These are phyloP conservation scores for Inga laurina DNA, from an alignment of 306 rosid genomes.

Conservation along the genomic window DNA sequence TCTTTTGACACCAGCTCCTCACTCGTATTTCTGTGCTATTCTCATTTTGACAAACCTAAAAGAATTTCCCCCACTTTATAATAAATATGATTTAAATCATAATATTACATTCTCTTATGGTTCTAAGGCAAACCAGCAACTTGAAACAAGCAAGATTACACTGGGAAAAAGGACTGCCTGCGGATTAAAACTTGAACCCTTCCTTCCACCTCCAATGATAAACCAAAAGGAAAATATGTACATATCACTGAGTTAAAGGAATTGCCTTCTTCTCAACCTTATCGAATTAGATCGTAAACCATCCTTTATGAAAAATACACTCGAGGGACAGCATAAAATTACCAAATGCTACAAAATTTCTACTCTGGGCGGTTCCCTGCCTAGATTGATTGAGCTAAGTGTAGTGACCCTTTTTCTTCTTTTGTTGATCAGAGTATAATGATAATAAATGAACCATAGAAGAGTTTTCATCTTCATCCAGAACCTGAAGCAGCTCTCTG, in stretches of 20 bases:
- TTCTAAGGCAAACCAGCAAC: not conserved
- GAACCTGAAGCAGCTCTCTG: constrained; percentile 59
- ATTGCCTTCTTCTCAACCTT: constrained; percentile 22
- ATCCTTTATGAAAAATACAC: constrained; percentile 24
- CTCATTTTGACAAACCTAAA: not conserved
- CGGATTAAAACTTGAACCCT: constrained; percentile 20
- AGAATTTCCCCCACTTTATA: not conserved
- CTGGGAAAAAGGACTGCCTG: constrained; percentile 1
- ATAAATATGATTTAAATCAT: not conserved
- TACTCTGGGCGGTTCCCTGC: constrained; percentile 17
- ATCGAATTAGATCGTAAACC: constrained; percentile 11
- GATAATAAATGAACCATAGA: not conserved
- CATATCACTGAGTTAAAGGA: constrained; percentile 27
- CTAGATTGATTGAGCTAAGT: not conserved
- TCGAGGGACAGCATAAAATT: constrained; percentile 22
- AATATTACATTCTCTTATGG: not conserved
- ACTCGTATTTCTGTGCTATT: not conserved
- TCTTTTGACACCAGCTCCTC: not conserved
- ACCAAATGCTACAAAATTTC: constrained; percentile 59
- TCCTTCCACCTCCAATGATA: not conserved
- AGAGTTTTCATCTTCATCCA: constrained; percentile 45
- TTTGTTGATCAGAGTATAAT: not conserved
- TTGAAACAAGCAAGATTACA: not conserved
- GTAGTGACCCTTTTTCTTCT: not conserved
- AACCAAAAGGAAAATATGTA: constrained; percentile 25